A percentile compares a stretch with the other conserved stretches of the same genome.
Evolutionary conservation across 768 basidiomycete genomes (phyloP).

Genomic region (Trametes cingulata): DNA sequence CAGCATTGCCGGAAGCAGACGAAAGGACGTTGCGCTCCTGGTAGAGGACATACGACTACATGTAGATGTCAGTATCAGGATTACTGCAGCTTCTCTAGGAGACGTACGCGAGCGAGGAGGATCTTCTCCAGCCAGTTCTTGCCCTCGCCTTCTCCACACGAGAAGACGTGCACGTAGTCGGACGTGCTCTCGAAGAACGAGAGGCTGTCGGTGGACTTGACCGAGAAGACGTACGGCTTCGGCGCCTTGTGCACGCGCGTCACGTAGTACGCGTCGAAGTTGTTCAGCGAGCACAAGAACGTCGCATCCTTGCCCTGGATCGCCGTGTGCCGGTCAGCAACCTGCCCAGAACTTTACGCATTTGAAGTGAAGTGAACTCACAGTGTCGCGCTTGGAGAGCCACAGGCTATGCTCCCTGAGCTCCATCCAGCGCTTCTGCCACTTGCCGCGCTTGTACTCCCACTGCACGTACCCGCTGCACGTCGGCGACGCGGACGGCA

Average conservation of each 20-base stretch:
- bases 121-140: slow-evolving; percentile 79
- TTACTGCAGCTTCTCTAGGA: slow-evolving; percentile 12
- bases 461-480: slow-evolving; percentile 76
- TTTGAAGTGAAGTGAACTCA: slow-evolving; percentile 38
- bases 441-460: slow-evolving; percentile 91
- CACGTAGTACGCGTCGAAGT: slow-evolving; percentile 85
- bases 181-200: slow-evolving; percentile 84
- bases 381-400: slow-evolving; percentile 88
- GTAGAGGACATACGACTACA: slow-evolving; percentile 77
- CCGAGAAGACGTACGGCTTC: slow-evolving; percentile 79
- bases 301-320: slow-evolving; percentile 80
- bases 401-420: slow-evolving; percentile 85
- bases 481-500: slow-evolving; percentile 47
- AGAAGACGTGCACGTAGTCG: slow-evolving; percentile 88
- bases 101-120: slow-evolving; percentile 75
- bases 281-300: slow-evolving; percentile 80
- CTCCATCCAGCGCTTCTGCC: slow-evolving; percentile 90
- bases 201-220: slow-evolving; percentile 87
- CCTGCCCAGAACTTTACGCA: not conserved
- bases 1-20: slow-evolving; percentile 24
- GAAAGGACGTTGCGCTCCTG: slow-evolving; percentile 77
- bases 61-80: slow-evolving; percentile 16
- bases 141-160: slow-evolving; percentile 73
- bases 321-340: not conserved
- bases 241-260: slow-evolving; percentile 80